A percentile compares a stretch with the other conserved stretches of the same genome.
These are phyloP conservation scores for Barbatosphaeria neglecta DNA, from an alignment of 495 filamentous ascomycete species.

Conservation along the genomic window DNA sequence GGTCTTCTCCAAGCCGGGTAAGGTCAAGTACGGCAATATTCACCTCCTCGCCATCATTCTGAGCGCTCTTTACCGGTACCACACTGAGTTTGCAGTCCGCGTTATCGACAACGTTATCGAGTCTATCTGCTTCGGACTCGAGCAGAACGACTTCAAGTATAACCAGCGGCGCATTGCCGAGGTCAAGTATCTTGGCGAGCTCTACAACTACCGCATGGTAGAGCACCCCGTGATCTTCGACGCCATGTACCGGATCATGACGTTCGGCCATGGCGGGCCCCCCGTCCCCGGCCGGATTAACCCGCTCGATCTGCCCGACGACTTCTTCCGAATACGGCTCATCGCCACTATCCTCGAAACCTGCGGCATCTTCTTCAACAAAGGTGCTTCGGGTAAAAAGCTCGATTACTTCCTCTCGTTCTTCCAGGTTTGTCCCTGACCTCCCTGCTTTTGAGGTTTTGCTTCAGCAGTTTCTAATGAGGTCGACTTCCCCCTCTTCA, in stretches of 20 bases:
- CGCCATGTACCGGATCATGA: constrained; percentile 84
- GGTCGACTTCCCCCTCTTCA: no score
- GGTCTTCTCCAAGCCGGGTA: constrained; percentile 88
- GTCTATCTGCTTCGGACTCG: constrained; percentile 75
- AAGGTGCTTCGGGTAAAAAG: constrained; percentile 88
- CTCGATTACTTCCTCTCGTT: constrained; percentile 97
- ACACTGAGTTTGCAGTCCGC: constrained; percentile 76
- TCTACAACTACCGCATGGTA: constrained; percentile 97
- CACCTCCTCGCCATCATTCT: constrained; percentile 90
- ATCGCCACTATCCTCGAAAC: constrained; percentile 86
- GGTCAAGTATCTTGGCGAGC: constrained; percentile 90
- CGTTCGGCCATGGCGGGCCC: constrained; percentile 78
- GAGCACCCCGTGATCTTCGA: constrained; percentile 95
- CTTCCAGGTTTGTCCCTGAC: constrained; percentile 48
- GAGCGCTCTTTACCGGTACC: constrained; percentile 77
- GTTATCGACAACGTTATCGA: constrained; percentile 88
- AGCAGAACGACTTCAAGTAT: constrained; percentile 95
- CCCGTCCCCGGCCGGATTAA: constrained; percentile 66
- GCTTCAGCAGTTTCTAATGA: constrained; percentile 5
- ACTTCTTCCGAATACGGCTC: constrained; percentile 89
- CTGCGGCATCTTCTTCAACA: constrained; percentile 92
- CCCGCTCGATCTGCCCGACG: constrained; percentile 75
- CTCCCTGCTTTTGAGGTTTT: not conserved
- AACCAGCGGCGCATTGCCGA: constrained; percentile 93
- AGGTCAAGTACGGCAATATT: constrained; percentile 95